phyloP scores from a whole-genome alignment of 352 stramenopile genomes.

The Globisporangium abappressorium region DNA sequence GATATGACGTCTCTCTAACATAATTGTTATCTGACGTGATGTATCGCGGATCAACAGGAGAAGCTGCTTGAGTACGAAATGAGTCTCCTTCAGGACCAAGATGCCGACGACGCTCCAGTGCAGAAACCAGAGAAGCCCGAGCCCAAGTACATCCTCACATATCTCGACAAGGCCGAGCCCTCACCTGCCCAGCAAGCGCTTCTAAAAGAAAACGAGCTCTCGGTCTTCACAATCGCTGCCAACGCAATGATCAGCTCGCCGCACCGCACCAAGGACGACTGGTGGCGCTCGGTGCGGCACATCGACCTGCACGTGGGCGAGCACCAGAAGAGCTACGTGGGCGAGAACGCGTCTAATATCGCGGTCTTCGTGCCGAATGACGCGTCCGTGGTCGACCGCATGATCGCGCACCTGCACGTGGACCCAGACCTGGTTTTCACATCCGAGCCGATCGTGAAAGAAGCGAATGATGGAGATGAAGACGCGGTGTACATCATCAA shows the following conservation, averaged over 20 bases:
- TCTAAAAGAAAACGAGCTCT: slow-evolving; percentile 35
- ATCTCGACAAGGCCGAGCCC: slow-evolving; percentile 28
- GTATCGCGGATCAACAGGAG: slow-evolving; percentile 34
- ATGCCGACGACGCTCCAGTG: slow-evolving; percentile 14
- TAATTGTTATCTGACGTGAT: neutral
- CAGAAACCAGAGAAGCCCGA: slow-evolving; percentile 25
- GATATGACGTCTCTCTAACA: neutral
- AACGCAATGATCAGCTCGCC: slow-evolving; percentile 63
- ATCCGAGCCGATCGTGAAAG: slow-evolving; percentile 22
- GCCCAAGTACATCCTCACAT: slow-evolving; percentile 49
- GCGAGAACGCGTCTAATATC: slow-evolving; percentile 70
- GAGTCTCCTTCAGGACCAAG: slow-evolving; percentile 34
- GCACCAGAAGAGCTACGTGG: slow-evolving; percentile 46
- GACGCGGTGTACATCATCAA: neutral
- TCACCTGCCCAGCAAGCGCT: slow-evolving; percentile 24
- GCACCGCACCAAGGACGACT: slow-evolving; percentile 53
- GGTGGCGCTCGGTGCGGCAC: slow-evolving; percentile 62
- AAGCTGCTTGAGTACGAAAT: slow-evolving; percentile 83
- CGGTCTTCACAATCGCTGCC: slow-evolving; percentile 41
- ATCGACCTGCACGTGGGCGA: slow-evolving; percentile 55
- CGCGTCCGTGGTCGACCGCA: slow-evolving; percentile 37
- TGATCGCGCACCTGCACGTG: slow-evolving; percentile 50
- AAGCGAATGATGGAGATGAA: neutral
- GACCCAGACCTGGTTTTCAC: slow-evolving; percentile 50
- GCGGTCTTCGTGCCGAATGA: slow-evolving; percentile 78